phyloP scores from a whole-genome alignment of 768 basidiomycete species.

The Psilocybe cyanescens region DNA sequence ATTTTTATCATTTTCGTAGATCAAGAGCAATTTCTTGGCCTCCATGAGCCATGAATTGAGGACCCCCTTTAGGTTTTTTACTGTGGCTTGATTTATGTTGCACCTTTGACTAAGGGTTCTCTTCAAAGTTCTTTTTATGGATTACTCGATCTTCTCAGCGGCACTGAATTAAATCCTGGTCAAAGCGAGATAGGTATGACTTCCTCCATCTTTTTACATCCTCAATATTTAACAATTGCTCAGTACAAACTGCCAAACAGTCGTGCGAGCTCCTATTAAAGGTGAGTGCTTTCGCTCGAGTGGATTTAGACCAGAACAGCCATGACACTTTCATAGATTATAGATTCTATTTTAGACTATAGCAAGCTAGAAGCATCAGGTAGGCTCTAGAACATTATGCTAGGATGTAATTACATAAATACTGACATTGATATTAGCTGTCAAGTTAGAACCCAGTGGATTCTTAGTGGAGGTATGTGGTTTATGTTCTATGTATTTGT shows the following conservation, averaged over 20 bases:
- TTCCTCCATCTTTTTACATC: background rate
- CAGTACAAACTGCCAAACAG: conserved; percentile 79
- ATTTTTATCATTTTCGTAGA: conserved; percentile 40
- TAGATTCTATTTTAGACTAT: conserved; percentile 80
- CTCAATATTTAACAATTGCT: conserved; percentile 5
- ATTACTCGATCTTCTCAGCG: conserved; percentile 71
- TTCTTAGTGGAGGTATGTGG: conserved; percentile 62
- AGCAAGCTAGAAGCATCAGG: conserved; percentile 81
- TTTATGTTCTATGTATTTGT: background rate
- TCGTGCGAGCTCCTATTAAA: conserved; percentile 77
- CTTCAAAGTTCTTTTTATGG: conserved; percentile 71
- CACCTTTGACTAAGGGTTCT: conserved; percentile 1
- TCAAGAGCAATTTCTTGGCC: conserved; percentile 78
- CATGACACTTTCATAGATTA: conserved; percentile 50
- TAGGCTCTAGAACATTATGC: conserved; percentile 21
- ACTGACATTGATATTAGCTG: conserved; percentile 40
- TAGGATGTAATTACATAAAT: background rate
- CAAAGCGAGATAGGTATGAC: conserved; percentile 68
- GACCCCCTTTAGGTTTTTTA: conserved; percentile 70
- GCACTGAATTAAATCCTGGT: conserved; percentile 68
- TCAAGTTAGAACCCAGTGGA: conserved; percentile 70
- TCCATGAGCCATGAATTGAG: conserved; percentile 81
- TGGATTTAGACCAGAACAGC: conserved; percentile 6
- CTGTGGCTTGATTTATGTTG: background rate
- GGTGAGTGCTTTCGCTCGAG: conserved; percentile 33